phyloP scores from a whole-genome alignment of 2,329 filamentous ascomycete genomes.

The Penicillium sp. region DNA sequence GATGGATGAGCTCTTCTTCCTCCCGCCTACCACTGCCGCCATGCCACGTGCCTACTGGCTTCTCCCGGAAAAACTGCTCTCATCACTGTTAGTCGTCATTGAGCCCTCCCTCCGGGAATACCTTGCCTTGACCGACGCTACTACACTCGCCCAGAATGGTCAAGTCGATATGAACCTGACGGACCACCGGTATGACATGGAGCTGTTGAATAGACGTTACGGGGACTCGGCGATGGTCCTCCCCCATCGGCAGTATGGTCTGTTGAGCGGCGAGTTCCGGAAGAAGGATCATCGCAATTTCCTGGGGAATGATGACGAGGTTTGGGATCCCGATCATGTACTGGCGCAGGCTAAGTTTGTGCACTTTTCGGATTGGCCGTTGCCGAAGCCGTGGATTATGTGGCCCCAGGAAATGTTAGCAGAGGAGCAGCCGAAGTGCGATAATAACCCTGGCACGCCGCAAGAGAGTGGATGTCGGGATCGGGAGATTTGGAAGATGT shows the following conservation, averaged over 20 bases:
- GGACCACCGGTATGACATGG: conserved; percentile 58
- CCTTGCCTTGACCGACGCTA: conserved; percentile 26
- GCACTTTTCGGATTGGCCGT: conserved; percentile 70
- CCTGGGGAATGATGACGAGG: conserved; percentile 49
- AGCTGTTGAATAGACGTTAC: conserved; percentile 63
- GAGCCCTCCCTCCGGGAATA: conserved; percentile 55
- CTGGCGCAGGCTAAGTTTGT: conserved; percentile 62
- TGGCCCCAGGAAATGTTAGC: conserved; percentile 34
- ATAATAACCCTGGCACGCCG: conserved; percentile 32
- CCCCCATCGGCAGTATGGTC: conserved; percentile 61
- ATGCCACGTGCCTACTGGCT: conserved; percentile 73
- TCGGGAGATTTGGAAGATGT: conserved; percentile 35
- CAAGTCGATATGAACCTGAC: conserved; percentile 24
- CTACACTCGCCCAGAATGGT: conserved; percentile 25
- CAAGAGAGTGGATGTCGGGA: conserved; percentile 38
- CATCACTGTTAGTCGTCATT: conserved; percentile 61
- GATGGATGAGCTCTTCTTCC: conserved; percentile 69
- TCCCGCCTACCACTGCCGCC: conserved; percentile 59
- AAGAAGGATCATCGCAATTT: conserved; percentile 51
- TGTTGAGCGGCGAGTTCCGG: conserved; percentile 63
- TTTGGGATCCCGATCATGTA: conserved; percentile 58
- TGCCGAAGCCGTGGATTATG: conserved; percentile 63
- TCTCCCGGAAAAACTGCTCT: conserved; percentile 53
- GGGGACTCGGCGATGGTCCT: conserved; percentile 57
- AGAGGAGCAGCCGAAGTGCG: conserved; percentile 33